These are phyloP conservation scores for Ambrosiella xylebori DNA, from an alignment of 2,329 filamentous ascomycete species.

Conservation along the genomic window DNA sequence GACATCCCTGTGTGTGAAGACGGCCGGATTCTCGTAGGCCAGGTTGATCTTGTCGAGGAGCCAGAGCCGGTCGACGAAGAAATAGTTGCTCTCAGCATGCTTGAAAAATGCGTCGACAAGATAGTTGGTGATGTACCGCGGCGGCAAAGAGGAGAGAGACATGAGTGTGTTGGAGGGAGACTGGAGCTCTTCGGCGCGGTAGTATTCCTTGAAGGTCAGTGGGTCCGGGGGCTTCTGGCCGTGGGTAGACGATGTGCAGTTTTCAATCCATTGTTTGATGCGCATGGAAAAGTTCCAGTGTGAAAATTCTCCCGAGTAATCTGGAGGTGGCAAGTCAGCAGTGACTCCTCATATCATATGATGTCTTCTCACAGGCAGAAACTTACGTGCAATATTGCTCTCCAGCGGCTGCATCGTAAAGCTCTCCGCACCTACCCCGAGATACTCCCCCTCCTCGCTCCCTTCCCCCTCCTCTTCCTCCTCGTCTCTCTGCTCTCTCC, in stretches of 20 bases:
- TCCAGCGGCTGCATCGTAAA: conserved; percentile 26
- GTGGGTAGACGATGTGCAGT: conserved; percentile 16
- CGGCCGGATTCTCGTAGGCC: conserved; percentile 24
- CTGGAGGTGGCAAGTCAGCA: conserved; percentile 17
- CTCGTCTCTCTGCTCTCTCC: background rate
- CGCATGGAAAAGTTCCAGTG: conserved; percentile 37
- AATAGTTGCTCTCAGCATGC: conserved; percentile 31
- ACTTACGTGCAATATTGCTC: conserved; percentile 26
- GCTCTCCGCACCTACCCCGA: conserved; percentile 22
- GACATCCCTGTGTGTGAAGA: conserved; percentile 24
- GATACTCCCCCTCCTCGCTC: conserved; percentile 15
- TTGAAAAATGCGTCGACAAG: conserved; percentile 30
- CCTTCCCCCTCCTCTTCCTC: conserved; percentile 1
- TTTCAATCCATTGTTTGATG: conserved; percentile 32
- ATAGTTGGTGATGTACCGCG: conserved; percentile 29
- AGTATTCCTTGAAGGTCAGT: conserved; percentile 24
- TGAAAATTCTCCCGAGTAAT: conserved; percentile 35
- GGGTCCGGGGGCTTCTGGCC: conserved; percentile 9
- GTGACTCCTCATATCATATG: background rate
- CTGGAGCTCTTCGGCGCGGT: conserved; percentile 29
- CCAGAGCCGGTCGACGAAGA: conserved; percentile 29
- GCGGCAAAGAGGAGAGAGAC: conserved; percentile 26
- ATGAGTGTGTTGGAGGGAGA: conserved; percentile 23
- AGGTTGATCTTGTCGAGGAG: conserved; percentile 24
- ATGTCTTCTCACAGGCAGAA: background rate